phyloP scores from a whole-genome alignment of 495 filamentous ascomycete genomes.

The Oidiodendron maius region DNA sequence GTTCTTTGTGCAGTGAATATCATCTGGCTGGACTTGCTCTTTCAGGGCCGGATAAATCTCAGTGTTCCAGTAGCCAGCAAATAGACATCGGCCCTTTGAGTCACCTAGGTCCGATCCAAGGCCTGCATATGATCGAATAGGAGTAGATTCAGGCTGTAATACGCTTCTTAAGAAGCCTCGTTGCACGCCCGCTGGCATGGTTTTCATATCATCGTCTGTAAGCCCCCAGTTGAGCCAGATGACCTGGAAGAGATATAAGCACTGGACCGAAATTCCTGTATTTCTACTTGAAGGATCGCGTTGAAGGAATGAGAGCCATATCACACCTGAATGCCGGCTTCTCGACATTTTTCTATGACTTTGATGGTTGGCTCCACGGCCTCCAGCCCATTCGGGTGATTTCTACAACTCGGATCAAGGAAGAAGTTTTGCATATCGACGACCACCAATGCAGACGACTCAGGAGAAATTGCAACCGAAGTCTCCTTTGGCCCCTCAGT shows the following conservation, averaged over 20 bases:
- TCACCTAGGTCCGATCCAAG: constrained; percentile 40
- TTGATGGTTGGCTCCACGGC: constrained; percentile 29
- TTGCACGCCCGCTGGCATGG: constrained; percentile 42
- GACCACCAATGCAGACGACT: constrained; percentile 43
- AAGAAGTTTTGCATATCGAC: constrained; percentile 64
- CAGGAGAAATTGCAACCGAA: constrained; percentile 34
- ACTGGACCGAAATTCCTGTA: no score
- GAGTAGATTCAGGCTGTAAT: constrained; percentile 12
- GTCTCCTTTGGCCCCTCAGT: constrained; percentile 12
- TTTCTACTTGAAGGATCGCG: no score
- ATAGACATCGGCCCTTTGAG: constrained; percentile 41
- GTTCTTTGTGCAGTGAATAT: constrained; percentile 51
- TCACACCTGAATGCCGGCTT: constrained; percentile 37
- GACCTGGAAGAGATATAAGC: constrained; percentile 22
- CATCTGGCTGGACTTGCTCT: constrained; percentile 23
- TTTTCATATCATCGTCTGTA: constrained; percentile 41
- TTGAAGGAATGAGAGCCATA: not conserved
- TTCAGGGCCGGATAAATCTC: constrained; percentile 41
- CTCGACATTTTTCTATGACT: constrained; percentile 27
- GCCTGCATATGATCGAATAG: constrained; percentile 26
- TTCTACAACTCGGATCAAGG: constrained; percentile 32
- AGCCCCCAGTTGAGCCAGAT: constrained; percentile 60
- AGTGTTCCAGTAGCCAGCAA: constrained; percentile 49
- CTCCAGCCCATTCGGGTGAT: constrained; percentile 28
- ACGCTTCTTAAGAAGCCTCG: constrained; percentile 40